These are phyloP conservation scores for Cymbopogon citratus DNA, from an alignment of 176 grass and related monocot species.

Conservation along the genomic window DNA sequence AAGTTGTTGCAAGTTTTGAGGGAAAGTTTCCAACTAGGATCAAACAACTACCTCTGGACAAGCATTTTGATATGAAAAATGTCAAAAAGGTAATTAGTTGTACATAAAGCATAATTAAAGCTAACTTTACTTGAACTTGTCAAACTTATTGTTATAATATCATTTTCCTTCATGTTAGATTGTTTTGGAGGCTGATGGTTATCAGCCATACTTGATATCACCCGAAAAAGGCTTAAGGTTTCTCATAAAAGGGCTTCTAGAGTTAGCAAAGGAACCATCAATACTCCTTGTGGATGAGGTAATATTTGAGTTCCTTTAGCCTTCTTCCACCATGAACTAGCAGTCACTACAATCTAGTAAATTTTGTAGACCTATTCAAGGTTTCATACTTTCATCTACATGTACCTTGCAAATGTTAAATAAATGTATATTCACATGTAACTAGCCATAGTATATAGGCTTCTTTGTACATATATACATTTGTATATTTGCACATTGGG, in stretches of 20 bases:
- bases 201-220: conserved; percentile 85
- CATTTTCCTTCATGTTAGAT: conserved; percentile 37
- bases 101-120: background rate
- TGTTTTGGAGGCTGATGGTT: conserved; percentile 85
- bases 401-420: background rate
- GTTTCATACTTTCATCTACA: background rate
- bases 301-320: background rate
- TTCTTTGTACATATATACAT: background rate
- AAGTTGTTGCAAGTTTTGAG: conserved; percentile 85
- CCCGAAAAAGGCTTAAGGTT: conserved; percentile 76
- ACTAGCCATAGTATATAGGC: background rate
- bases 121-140: background rate
- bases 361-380: background rate
- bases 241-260: conserved; percentile 75
- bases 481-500: background rate
- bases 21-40: conserved; percentile 77
- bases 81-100: conserved; percentile 73
- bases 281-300: conserved; percentile 85
- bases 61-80: conserved; percentile 96
- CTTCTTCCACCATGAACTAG: background rate
- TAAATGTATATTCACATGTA: background rate
- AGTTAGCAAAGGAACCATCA: conserved; percentile 83
- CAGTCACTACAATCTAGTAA: background rate
- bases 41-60: conserved; percentile 71
- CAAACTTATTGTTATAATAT: background rate